These are phyloP conservation scores for Trifolium pratense DNA, from an alignment of 306 rosid species.

Conservation along the genomic window DNA sequence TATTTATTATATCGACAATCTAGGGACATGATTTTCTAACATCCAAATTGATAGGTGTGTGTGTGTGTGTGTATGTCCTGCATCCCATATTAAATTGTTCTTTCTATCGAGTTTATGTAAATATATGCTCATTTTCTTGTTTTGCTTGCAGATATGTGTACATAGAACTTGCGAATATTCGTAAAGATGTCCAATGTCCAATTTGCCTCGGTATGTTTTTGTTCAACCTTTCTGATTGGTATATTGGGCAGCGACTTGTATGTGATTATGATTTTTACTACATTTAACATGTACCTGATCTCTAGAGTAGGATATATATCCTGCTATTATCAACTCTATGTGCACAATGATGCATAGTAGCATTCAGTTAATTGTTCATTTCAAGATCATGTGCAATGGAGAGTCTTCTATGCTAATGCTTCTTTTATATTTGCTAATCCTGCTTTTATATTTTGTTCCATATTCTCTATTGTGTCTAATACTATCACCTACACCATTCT, in stretches of 20 bases:
- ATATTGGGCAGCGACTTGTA: conserved; percentile 15
- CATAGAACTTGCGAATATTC: conserved; percentile 68
- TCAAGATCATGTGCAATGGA: no score
- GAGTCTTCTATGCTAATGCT: no score
- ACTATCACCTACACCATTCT: conserved; percentile 19
- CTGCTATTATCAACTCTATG: no score
- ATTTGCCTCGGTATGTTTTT: conserved; percentile 85
- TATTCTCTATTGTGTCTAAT: conserved; percentile 30
- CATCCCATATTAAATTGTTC: conserved; percentile 25
- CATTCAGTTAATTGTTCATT: neutral
- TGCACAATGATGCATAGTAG: no score
- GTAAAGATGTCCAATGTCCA: conserved; percentile 94
- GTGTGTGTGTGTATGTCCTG: neutral
- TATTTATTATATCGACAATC: neutral
- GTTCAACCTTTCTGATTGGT: conserved; percentile 36
- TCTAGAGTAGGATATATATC: no score
- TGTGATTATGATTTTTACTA: conserved; percentile 32
- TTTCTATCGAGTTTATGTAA: conserved; percentile 25
- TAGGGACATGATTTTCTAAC: conserved; percentile 17
- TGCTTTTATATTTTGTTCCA: neutral
- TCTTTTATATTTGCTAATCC: no score
- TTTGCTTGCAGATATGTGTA: conserved; percentile 63
- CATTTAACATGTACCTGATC: conserved; percentile 14
- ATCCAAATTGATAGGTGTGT: conserved; percentile 7
- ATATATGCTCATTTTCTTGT: conserved; percentile 38